phyloP scores from a whole-genome alignment of 257 asterid species.

The Solanum virginianum region DNA sequence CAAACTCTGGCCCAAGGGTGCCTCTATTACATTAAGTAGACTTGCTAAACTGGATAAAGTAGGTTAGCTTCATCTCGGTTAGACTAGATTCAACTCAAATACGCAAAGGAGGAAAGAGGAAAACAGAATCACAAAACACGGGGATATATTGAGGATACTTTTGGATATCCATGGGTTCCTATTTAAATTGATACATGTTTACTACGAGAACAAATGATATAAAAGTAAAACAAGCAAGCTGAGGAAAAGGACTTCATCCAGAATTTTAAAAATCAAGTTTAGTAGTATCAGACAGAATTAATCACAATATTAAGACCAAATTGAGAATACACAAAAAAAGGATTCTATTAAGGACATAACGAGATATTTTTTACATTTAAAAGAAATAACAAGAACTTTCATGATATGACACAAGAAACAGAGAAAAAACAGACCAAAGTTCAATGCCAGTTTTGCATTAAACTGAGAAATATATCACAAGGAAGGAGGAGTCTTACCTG shows the following conservation, averaged over 20 bases:
- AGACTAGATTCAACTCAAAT: not conserved
- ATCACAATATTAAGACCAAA: not conserved
- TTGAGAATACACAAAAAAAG: not conserved
- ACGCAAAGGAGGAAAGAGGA: not conserved
- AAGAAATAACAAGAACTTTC: not conserved
- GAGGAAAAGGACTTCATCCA: not conserved
- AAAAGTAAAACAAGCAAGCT: not conserved
- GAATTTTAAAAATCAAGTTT: not conserved
- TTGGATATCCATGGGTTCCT: not conserved
- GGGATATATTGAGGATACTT: not conserved
- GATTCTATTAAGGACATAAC: not conserved
- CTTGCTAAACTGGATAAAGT: not conserved
- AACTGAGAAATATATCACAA: not conserved
- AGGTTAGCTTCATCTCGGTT: not conserved
- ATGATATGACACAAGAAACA: not conserved
- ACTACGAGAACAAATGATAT: not conserved
- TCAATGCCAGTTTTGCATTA: not conserved
- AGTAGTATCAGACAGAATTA: not conserved
- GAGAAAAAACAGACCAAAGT: not conserved
- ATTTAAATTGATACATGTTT: not conserved
- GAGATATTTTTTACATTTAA: not conserved
- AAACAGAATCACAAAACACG: not conserved
- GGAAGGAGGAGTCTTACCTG: conserved; percentile 35
- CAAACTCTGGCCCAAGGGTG: not conserved
- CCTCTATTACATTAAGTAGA: not conserved